Percentiles rank a stretch among this genome's conserved stretches.
Conservation (phyloP, 2,329 filamentous ascomycete species). For the Talaromyces sp. region DNA sequence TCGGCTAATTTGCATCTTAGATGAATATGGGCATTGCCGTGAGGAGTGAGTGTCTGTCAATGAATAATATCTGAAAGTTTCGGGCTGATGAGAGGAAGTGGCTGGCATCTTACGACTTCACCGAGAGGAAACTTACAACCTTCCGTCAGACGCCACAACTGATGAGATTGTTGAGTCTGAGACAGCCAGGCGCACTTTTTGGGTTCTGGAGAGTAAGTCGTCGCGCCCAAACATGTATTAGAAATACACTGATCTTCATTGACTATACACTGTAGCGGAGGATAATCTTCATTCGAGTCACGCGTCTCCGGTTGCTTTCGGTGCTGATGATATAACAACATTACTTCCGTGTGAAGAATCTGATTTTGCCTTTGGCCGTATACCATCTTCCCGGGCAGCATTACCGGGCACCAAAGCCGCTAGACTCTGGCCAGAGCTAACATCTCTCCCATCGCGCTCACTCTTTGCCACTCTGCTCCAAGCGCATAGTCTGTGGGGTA, state of each 20-base stretch:
- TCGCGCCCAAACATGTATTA: neutral
- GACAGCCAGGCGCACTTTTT: neutral
- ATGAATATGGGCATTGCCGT: conserved; percentile 1
- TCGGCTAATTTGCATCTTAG: neutral
- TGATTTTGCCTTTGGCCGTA: neutral
- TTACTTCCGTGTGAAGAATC: conserved; percentile 1
- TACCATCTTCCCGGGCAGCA: neutral
- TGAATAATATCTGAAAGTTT: neutral
- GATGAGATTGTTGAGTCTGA: neutral
- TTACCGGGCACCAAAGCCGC: neutral
- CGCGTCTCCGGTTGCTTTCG: neutral
- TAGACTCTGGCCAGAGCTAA: neutral
- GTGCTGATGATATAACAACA: neutral
- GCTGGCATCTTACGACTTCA: neutral
- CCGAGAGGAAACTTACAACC: conserved; percentile 1
- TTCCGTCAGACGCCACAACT: neutral
- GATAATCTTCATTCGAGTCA: conserved; percentile 3
- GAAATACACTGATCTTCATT: neutral
- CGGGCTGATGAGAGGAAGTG: neutral
- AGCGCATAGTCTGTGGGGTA: neutral
- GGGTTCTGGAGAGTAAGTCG: neutral
- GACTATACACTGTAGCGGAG: neutral
- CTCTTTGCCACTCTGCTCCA: neutral
- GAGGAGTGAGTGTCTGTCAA: neutral
- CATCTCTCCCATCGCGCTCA: neutral